A percentile compares a stretch with the other conserved stretches of the same genome.
phyloP scores from a whole-genome alignment of 1,284 basidiomycete genomes.

The Marasmius tenuissimus region DNA sequence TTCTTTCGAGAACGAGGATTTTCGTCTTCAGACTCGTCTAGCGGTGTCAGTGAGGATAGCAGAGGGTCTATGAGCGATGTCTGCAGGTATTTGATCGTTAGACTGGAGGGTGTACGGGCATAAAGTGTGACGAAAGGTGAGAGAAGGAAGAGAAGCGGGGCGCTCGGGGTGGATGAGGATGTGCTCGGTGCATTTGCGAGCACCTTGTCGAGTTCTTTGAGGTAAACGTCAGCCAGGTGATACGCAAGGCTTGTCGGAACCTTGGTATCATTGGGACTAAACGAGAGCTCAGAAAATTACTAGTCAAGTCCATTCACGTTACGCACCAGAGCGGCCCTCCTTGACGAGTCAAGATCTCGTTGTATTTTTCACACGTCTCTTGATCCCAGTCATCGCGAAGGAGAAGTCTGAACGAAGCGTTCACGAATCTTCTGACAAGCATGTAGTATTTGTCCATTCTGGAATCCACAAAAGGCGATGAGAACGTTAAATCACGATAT shows the following conservation, averaged over 20 bases:
- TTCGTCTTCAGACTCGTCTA: conserved; percentile 32
- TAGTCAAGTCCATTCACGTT: conserved; percentile 6
- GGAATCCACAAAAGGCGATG: conserved; percentile 11
- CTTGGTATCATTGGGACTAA: conserved; percentile 69
- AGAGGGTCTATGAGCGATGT: conserved; percentile 67
- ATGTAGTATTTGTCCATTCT: conserved; percentile 98
- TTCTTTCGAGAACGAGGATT: conserved; percentile 42
- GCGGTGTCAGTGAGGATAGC: conserved; percentile 43
- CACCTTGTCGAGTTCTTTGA: conserved; percentile 88
- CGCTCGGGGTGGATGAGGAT: conserved; percentile 34
- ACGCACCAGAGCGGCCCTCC: conserved; percentile 81
- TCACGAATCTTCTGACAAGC: conserved; percentile 87
- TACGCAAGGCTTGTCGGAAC: conserved; percentile 82
- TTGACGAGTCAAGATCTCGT: conserved; percentile 58
- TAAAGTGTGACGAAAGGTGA: conserved; percentile 69
- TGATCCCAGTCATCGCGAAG: conserved; percentile 71
- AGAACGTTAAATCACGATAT: conserved; percentile 1
- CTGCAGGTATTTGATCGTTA: conserved; percentile 71
- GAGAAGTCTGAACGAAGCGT: conserved; percentile 83
- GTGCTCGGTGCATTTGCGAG: conserved; percentile 26
- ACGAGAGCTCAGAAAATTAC: background rate
- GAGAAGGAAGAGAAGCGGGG: conserved; percentile 61
- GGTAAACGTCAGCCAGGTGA: conserved; percentile 88
- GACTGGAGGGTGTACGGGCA: conserved; percentile 60
- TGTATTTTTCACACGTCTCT: conserved; percentile 58